phyloP scores from a whole-genome alignment of 2,329 filamentous ascomycete genomes.

The Cladophialophora bantiana region DNA sequence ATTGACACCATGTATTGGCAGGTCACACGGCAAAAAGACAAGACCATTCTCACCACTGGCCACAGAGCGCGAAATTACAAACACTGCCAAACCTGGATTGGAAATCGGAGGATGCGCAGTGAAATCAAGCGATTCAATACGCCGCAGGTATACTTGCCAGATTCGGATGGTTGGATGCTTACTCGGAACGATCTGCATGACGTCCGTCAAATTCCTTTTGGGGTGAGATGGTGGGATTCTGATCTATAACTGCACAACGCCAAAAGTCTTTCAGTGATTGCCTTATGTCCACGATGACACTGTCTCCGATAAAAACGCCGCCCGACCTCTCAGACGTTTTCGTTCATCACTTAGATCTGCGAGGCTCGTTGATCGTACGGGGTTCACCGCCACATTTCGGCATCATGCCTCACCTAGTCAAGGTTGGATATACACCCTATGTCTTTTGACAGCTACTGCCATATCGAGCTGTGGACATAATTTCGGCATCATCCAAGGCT shows the following conservation, averaged over 20 bases:
- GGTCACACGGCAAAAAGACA: conserved; percentile 33
- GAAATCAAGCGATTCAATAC: conserved; percentile 37
- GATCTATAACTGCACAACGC: background rate
- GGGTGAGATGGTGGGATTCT: background rate
- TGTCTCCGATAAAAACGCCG: too few species aligned
- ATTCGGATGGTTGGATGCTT: conserved; percentile 31
- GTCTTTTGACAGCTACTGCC: too few species aligned
- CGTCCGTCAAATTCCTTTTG: background rate
- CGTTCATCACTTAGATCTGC: too few species aligned
- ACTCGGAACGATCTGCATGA: conserved; percentile 24
- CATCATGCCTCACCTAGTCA: too few species aligned
- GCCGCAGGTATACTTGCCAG: conserved; percentile 25
- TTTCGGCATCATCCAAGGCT: too few species aligned
- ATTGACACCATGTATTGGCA: conserved; percentile 40
- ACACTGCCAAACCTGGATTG: conserved; percentile 39
- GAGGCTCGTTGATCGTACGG: too few species aligned
- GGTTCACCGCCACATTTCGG: too few species aligned
- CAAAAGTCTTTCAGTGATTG: too few species aligned
- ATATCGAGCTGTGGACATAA: too few species aligned
- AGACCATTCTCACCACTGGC: conserved; percentile 38
- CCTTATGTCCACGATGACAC: too few species aligned
- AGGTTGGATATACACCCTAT: too few species aligned
- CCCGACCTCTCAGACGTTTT: too few species aligned
- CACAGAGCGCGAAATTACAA: conserved; percentile 37
- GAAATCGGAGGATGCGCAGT: conserved; percentile 35